Conservation (phyloP, 371 early-diverging fungal genomes). For the Vairimorpha ceranae region DNA sequence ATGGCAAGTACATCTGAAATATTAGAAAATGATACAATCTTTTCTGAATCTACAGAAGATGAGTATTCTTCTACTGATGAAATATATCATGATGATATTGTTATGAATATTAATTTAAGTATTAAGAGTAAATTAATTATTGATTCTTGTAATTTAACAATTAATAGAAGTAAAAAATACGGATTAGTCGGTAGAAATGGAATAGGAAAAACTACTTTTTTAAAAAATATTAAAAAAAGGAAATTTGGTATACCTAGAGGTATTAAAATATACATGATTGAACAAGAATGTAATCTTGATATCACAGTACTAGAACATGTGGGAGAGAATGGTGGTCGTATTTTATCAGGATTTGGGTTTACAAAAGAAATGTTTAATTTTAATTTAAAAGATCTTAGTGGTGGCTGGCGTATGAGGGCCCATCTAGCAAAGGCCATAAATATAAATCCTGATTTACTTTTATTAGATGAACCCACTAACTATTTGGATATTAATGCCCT, state of each 20-base stretch:
- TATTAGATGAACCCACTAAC: conserved; percentile 97
- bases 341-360: conserved; percentile 88
- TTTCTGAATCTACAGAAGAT: conserved; percentile 4
- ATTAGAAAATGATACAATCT: not conserved
- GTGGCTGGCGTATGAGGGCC: conserved; percentile 96
- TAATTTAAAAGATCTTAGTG: conserved; percentile 80
- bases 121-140: conserved; percentile 30
- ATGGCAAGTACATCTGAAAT: not conserved
- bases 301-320: conserved; percentile 70
- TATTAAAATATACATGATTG: conserved; percentile 87
- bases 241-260: conserved; percentile 77
- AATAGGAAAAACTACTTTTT: conserved; percentile 53
- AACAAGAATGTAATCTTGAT: conserved; percentile 69
- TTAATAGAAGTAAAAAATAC: conserved; percentile 33
- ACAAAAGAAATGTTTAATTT: conserved; percentile 68
- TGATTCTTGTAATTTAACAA: conserved; percentile 15
- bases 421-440: conserved; percentile 87
- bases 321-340: conserved; percentile 77
- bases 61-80: conserved; percentile 19
- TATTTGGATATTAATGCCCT: conserved; percentile 80
- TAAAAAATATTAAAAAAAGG: conserved; percentile 73
- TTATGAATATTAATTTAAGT: conserved; percentile 31
- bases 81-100: conserved; percentile 25
- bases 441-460: conserved; percentile 81
- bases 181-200: conserved; percentile 55